A percentile compares a stretch with the other conserved stretches of the same genome.
Conservation (phyloP, 2,329 filamentous ascomycete genomes). For the Fusarium scirpi region DNA sequence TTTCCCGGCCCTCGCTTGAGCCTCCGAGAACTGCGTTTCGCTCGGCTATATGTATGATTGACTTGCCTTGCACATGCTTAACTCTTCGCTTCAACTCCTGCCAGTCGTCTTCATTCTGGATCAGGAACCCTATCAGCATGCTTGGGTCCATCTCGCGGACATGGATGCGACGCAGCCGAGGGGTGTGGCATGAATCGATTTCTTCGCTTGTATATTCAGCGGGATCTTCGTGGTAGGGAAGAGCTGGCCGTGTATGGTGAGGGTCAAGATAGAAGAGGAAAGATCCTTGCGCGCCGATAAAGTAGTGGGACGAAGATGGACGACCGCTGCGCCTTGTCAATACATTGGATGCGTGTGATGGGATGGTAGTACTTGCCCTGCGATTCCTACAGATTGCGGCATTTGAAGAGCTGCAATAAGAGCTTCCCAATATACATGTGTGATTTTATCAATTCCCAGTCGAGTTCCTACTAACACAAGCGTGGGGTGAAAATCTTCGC, state of each 20-base stretch:
- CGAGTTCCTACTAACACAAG: conserved; percentile 89
- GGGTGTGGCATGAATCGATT: conserved; percentile 86
- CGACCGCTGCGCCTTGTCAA: conserved; percentile 73
- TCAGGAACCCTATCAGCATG: conserved; percentile 95
- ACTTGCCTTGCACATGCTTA: conserved; percentile 80
- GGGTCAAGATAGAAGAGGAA: conserved; percentile 96
- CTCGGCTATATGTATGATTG: conserved; percentile 86
- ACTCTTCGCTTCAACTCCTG: conserved; percentile 82
- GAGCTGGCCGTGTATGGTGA: conserved; percentile 82
- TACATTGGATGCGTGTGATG: not conserved
- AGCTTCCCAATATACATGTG: conserved; percentile 94
- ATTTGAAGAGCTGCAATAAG: conserved; percentile 86
- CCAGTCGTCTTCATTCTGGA: conserved; percentile 87
- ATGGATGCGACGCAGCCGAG: conserved; percentile 83
- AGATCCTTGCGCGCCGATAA: conserved; percentile 72
- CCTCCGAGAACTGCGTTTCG: conserved; percentile 70
- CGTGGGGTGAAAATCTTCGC: conserved; percentile 80
- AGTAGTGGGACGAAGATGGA: conserved; percentile 84
- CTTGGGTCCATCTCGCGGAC: conserved; percentile 96
- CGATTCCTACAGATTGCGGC: conserved; percentile 94
- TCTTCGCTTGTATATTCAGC: conserved; percentile 77
- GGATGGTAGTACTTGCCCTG: conserved; percentile 72
- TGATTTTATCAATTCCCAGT: conserved; percentile 93
- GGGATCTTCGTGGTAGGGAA: conserved; percentile 71
- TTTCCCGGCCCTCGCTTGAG: conserved; percentile 69